phyloP scores from a whole-genome alignment of 257 asterid species.

The Haberlea rhodopensis region DNA sequence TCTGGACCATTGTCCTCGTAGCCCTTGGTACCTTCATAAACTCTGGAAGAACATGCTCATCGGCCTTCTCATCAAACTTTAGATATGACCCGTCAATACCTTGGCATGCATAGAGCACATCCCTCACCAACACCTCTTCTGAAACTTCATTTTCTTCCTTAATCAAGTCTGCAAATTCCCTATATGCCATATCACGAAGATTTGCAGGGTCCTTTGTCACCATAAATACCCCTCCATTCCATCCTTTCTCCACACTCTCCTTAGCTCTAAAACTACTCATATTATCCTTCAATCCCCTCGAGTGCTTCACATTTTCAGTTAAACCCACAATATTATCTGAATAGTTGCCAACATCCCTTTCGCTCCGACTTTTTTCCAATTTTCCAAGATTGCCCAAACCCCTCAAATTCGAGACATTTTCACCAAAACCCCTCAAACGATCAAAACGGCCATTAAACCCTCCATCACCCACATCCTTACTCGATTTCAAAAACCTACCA shows the following conservation, averaged over 20 bases:
- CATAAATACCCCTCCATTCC: constrained; percentile 76
- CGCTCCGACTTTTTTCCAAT: constrained; percentile 35
- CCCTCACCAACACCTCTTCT: constrained; percentile 86
- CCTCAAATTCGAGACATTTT: constrained; percentile 24
- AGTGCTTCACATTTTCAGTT: constrained; percentile 39
- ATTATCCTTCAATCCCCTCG: constrained; percentile 43
- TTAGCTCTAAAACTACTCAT: constrained; percentile 39
- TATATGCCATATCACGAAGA: constrained; percentile 75
- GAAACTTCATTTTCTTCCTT: constrained; percentile 89
- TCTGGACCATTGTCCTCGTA: constrained; percentile 61
- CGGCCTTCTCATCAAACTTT: constrained; percentile 63
- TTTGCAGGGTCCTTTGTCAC: constrained; percentile 81
- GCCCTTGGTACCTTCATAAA: constrained; percentile 62
- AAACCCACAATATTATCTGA: constrained; percentile 27
- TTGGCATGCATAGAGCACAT: constrained; percentile 89
- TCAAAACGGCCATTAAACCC: constrained; percentile 31
- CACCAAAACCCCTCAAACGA: constrained; percentile 30
- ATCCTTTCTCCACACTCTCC: constrained; percentile 49
- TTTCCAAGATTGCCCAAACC: constrained; percentile 31
- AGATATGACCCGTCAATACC: constrained; percentile 87
- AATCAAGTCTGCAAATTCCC: constrained; percentile 59
- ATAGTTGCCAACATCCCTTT: constrained; percentile 22
- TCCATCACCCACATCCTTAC: constrained; percentile 32
- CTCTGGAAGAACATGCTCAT: constrained; percentile 71
- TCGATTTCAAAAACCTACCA: constrained; percentile 32